Base-by-base conservation (phyloP, 306 rosid genomes). In the Lithocarpus polystachyus region DNA sequence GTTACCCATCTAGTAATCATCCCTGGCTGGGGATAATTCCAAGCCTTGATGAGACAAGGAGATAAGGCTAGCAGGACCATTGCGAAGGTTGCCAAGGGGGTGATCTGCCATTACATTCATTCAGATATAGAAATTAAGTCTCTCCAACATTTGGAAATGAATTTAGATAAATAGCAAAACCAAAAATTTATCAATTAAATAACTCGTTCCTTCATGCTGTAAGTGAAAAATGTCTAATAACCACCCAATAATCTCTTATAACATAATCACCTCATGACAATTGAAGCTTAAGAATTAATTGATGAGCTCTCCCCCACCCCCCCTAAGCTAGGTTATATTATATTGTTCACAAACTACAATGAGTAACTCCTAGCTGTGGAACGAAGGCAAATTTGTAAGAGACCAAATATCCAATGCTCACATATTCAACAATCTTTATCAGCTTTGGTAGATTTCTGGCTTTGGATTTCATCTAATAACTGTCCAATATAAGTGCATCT, bases 31-130 rank as follows among this genome's bases (percentile, higher is more conserved):
- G 99, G 99, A 77, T 90, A 80, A 76, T 84, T 92, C 90, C 96
- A 92, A 74, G 92, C 98, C 85, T 89, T 91, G 76, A 86, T 29
- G 77, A 95, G 92, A 83, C 99, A 95, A 52, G 99, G 99, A 75
- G 92, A 90, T 83, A 95, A 82, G 75, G 98, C 89, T 79, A 92
- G 90, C 78, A 95, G 79, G 78, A 95, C 98, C 89, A 91, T 71
- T 33, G 80, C 55, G 62, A 95, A 86, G 28, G 99, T 95, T 75
- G 76, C 73, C 35, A 75, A 54, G 51, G 99, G 98, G 57, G 88
- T 91, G 88, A 95, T 80, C 99, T 95, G 92, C 79, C 86, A 86
- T 85, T 78, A 75, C 59, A 77, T 40, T 10, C 33, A 81, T 24
- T 64, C 69, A 80, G 51, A 72, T 56, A 48, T 75, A 61, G 82